Percentiles rank a stretch among this genome's conserved stretches.
Evolutionary conservation across 2,329 filamentous ascomycete genomes (phyloP).

Genomic region (Boeremia exigua): DNA sequence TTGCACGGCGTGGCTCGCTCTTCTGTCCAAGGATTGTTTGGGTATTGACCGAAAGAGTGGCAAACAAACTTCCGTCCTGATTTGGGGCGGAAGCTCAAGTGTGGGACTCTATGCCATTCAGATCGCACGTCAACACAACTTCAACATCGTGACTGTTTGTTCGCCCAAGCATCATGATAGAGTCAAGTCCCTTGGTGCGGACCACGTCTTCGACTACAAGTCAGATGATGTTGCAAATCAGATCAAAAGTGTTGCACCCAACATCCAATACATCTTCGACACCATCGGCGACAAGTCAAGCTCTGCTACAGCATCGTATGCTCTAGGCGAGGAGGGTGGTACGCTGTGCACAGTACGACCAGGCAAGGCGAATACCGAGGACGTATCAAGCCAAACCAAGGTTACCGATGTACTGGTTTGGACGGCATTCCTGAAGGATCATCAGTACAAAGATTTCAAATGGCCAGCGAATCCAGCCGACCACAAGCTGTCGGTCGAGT

Average conservation of each 20-base stretch:
- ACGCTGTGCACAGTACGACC: conserved; percentile 52
- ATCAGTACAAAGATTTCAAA: conserved; percentile 44
- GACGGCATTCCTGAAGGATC: conserved; percentile 52
- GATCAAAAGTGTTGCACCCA: conserved; percentile 42
- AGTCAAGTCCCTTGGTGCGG: conserved; percentile 20
- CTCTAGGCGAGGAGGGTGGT: conserved; percentile 25
- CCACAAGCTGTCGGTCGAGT: conserved; percentile 45
- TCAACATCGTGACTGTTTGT: conserved; percentile 21
- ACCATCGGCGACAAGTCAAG: conserved; percentile 51
- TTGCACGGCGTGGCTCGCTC: conserved; percentile 49
- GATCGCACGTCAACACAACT: conserved; percentile 18
- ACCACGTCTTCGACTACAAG: conserved; percentile 51
- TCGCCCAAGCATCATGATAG: conserved; percentile 24
- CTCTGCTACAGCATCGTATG: conserved; percentile 42
- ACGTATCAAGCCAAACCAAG: conserved; percentile 40
- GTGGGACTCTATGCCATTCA: conserved; percentile 26
- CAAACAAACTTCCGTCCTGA: conserved; percentile 36
- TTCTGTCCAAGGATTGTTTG: conserved; percentile 50
- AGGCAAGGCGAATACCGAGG: conserved; percentile 49
- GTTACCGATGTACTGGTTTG: conserved; percentile 54
- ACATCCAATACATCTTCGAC: conserved; percentile 48
- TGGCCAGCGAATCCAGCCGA: conserved; percentile 50
- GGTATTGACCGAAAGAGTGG: conserved; percentile 33
- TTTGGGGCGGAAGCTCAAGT: conserved; percentile 55
- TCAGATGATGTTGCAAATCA: conserved; percentile 49